Percentiles rank a stretch among this genome's conserved stretches.
phyloP scores from a whole-genome alignment of 164 flowering plant genomes.

The Nymphaea colorata region DNA sequence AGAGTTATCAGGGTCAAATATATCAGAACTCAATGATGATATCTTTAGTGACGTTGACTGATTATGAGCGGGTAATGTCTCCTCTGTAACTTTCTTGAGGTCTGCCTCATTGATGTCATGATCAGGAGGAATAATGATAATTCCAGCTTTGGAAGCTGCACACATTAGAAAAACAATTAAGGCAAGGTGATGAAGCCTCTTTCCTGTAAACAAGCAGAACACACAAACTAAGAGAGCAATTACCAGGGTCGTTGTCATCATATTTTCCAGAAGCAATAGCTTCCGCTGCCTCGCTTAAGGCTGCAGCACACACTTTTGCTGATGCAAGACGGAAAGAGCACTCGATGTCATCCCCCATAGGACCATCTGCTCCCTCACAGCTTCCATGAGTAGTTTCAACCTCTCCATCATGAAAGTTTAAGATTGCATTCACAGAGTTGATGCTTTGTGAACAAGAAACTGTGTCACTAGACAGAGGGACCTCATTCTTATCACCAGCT shows the following conservation, averaged over 20 bases:
- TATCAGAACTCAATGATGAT: slow-evolving; percentile 31
- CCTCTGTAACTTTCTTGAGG: slow-evolving; percentile 15
- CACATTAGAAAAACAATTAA: slow-evolving; percentile 4
- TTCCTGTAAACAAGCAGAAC: neutral
- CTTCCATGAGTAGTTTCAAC: slow-evolving; percentile 13
- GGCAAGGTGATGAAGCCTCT: neutral
- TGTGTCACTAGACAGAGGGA: slow-evolving; percentile 11
- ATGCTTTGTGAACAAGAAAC: slow-evolving; percentile 23
- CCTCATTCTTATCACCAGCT: slow-evolving; percentile 53
- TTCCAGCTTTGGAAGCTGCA: slow-evolving; percentile 68
- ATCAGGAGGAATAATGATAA: slow-evolving; percentile 37
- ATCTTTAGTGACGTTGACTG: slow-evolving; percentile 7
- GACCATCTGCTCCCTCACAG: slow-evolving; percentile 5
- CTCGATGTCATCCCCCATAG: slow-evolving; percentile 16
- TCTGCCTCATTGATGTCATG: slow-evolving; percentile 19
- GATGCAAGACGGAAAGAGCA: slow-evolving; percentile 31
- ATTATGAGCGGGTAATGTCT: slow-evolving; percentile 27
- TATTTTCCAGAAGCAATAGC: slow-evolving; percentile 59
- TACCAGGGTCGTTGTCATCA: slow-evolving; percentile 63
- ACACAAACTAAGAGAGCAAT: neutral
- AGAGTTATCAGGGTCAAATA: slow-evolving; percentile 45
- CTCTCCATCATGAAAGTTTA: slow-evolving; percentile 8
- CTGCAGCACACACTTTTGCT: slow-evolving; percentile 83
- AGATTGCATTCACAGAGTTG: neutral
- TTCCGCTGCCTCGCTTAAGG: slow-evolving; percentile 66